phyloP scores from a whole-genome alignment of 495 filamentous ascomycete species.

The Hyaloscypha bicolor region DNA sequence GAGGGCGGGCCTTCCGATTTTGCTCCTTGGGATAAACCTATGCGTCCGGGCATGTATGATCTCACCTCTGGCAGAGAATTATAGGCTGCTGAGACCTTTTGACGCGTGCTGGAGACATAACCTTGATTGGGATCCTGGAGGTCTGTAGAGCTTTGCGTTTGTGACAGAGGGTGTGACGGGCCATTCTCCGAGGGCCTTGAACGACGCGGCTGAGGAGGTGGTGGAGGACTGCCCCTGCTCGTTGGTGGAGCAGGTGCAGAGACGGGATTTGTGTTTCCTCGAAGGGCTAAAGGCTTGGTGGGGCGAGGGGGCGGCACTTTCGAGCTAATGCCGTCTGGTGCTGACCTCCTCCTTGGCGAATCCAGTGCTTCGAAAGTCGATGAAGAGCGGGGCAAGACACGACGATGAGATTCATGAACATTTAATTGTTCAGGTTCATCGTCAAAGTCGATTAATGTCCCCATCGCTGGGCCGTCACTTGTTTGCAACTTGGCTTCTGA shows the following conservation, averaged over 20 bases:
- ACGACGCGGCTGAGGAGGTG: slow-evolving; percentile 23
- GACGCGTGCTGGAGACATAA: slow-evolving; percentile 39
- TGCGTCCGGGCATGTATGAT: slow-evolving; percentile 31
- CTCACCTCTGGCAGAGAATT: slow-evolving; percentile 47
- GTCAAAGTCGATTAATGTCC: slow-evolving; percentile 36
- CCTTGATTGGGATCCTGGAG: slow-evolving; percentile 25
- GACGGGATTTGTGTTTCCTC: slow-evolving; percentile 39
- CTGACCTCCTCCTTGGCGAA: slow-evolving; percentile 24
- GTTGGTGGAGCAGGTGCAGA: slow-evolving; percentile 13
- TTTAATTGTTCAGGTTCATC: slow-evolving; percentile 33
- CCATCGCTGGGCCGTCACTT: slow-evolving; percentile 30
- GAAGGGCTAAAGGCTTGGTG: slow-evolving; percentile 66
- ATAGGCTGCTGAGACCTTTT: slow-evolving; percentile 48
- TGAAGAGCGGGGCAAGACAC: slow-evolving; percentile 38
- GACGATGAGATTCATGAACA: slow-evolving; percentile 41
- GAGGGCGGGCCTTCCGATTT: slow-evolving; percentile 20
- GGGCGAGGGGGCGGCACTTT: slow-evolving; percentile 60
- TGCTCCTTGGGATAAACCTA: background rate
- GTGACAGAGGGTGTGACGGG: slow-evolving; percentile 35
- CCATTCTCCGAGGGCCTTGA: background rate
- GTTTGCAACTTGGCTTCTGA: slow-evolving; percentile 25
- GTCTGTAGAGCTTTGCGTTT: slow-evolving; percentile 27
- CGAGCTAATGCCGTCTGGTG: slow-evolving; percentile 32
- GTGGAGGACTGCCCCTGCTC: slow-evolving; percentile 20
- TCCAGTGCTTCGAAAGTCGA: slow-evolving; percentile 31